Conservation (phyloP, 192 early-diverging fungal species). For the Thamnidium elegans region DNA sequence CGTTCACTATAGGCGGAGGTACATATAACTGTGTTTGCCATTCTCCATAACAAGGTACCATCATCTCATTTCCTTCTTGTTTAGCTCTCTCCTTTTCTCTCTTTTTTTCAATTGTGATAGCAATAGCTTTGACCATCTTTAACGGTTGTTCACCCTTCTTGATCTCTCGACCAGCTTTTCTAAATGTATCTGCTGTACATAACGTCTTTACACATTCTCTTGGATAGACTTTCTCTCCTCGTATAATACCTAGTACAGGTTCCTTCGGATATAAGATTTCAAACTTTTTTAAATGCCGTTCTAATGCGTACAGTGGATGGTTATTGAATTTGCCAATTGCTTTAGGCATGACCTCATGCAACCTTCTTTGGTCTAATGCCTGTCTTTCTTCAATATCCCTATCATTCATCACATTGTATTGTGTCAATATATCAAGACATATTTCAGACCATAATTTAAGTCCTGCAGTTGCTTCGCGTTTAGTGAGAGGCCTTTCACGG, state of each 20-base stretch:
- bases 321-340: conserved; percentile 75
- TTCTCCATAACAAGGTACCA: conserved; percentile 67
- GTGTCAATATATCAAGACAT: conserved; percentile 22
- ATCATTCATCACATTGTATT: conserved; percentile 24
- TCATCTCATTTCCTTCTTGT: conserved; percentile 26
- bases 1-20: conserved; percentile 60
- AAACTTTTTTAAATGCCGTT: conserved; percentile 77
- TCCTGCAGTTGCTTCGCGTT: conserved; percentile 40
- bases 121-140: conserved; percentile 44
- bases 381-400: conserved; percentile 46
- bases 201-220: conserved; percentile 65
- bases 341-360: conserved; percentile 72
- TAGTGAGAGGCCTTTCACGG: conserved; percentile 48
- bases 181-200: conserved; percentile 60
- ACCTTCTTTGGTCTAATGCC: conserved; percentile 39
- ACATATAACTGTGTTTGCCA: conserved; percentile 83
- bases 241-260: conserved; percentile 72
- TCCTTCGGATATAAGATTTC: conserved; percentile 71
- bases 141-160: conserved; percentile 38
- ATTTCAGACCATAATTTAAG: conserved; percentile 37
- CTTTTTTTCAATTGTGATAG: conserved; percentile 43
- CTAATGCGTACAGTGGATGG: conserved; percentile 81
- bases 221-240: conserved; percentile 78
- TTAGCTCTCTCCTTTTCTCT: conserved; percentile 36
- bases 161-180: conserved; percentile 56